A percentile compares a stretch with the other conserved stretches of the same genome.
Evolutionary conservation across 2,329 filamentous ascomycete species (phyloP).

Genomic region (Whalleya microplaca): DNA sequence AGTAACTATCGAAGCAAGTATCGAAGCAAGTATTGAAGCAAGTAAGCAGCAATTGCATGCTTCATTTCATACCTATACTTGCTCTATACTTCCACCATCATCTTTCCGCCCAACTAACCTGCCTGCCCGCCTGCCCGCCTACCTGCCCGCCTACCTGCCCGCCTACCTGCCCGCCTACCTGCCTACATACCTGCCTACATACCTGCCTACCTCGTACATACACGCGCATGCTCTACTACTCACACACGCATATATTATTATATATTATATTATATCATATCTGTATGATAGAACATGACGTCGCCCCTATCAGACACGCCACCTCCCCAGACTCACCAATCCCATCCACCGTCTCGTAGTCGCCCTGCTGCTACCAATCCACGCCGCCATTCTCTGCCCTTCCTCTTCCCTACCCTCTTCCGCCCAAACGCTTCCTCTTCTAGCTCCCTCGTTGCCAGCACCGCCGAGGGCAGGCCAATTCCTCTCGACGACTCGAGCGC

Average conservation of each 20-base stretch:
- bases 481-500: conserved; percentile 60
- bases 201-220: neutral
- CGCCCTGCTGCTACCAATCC: conserved; percentile 28
- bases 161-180: too few relatives aligned
- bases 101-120: too few relatives aligned
- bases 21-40: too few relatives aligned
- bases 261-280: too few relatives aligned
- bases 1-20: too few relatives aligned
- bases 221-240: neutral
- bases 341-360: conserved; percentile 26
- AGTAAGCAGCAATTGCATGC: too few relatives aligned
- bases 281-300: neutral
- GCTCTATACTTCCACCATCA: too few relatives aligned
- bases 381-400: conserved; percentile 46
- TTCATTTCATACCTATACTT: too few relatives aligned
- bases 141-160: too few relatives aligned
- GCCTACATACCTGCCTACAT: neutral
- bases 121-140: too few relatives aligned
- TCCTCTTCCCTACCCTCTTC: conserved; percentile 53
- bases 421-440: conserved; percentile 52
- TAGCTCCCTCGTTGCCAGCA: conserved; percentile 56
- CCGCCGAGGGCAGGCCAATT: conserved; percentile 59
- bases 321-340: conserved; percentile 9
- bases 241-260: neutral
- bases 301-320: conserved; percentile 16